Evolutionary conservation across 2,329 filamentous ascomycete genomes (phyloP), one percentile per base, ranked within the genome.

Genomic region (Pestalotiopsis sp.): DNA sequence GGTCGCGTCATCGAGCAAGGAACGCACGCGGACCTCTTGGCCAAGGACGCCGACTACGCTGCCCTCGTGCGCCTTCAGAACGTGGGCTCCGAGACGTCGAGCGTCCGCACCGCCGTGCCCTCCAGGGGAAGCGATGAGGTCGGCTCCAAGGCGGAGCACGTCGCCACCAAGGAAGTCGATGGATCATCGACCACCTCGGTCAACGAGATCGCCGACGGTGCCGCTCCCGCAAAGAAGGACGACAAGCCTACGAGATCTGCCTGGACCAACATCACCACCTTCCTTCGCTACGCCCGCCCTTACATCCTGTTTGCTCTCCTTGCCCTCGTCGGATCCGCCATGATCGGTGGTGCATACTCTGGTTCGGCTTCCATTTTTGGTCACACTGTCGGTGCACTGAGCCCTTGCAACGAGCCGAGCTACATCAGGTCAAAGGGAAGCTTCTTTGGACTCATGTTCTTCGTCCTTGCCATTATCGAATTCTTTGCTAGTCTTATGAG

Each of bases 1-100:
- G 91, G 91, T 0, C 78, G 80, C 40, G 83, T 90, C 1, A 81
- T 90, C 2, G 90, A 93, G 75, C 80, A 89, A 73, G 91, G 90
- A 0, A 87, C 83, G 0, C 90, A 93, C 67, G 80, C 86, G 1
- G 83, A 87, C 25, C 82, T 93, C 0, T 80, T 92, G 52, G 76
- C 77, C 13, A 76, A 73, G 56, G 71, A 78, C 25, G 71, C 72
- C 0, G 77, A 80, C 11, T 77, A 79, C 52, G 77, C 80, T 14
- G 71, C 75, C 3, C 69, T 79, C 2, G 76, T 78, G 12, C 73
- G 76, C 4, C 69, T 78, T 67, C 76, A 76, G 70, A 76, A 74
- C 71, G 76, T 78, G 67, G 72, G 74, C 71, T 82, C 73, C 73
- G 82, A 70, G 73, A 78, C 66, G 71, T 82, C 72, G 66, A 76